Evolutionary conservation across 345 rosid genomes (phyloP).

Genomic region (Gossypium raimondii): DNA sequence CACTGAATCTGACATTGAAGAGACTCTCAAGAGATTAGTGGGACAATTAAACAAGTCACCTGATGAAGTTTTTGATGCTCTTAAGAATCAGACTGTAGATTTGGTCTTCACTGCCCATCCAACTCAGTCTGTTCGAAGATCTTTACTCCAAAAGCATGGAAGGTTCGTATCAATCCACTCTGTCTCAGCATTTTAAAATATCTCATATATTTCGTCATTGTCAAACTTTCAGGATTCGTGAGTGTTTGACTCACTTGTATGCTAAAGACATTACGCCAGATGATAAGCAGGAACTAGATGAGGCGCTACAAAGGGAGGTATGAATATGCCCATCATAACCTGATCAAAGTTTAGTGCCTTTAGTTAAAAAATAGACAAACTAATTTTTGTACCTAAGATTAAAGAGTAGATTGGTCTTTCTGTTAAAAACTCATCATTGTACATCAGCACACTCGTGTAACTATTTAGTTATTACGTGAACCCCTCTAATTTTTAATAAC

Average conservation of each 20-base stretch:
- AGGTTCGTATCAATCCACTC: conserved; percentile 41
- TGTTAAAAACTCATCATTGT: background rate
- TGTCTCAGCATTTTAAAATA: background rate
- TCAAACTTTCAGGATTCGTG: conserved; percentile 53
- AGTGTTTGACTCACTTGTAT: conserved; percentile 81
- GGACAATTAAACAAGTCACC: conserved; percentile 75
- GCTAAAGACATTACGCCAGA: conserved; percentile 94
- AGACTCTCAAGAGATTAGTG: conserved; percentile 82
- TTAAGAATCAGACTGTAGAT: conserved; percentile 94
- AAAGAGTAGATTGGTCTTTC: too few species aligned
- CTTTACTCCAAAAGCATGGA: conserved; percentile 92
- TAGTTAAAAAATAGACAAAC: too few species aligned
- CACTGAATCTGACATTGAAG: conserved; percentile 91
- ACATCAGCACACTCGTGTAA: too few species aligned
- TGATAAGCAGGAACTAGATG: conserved; percentile 96
- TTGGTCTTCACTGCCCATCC: conserved; percentile 99
- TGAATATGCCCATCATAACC: background rate
- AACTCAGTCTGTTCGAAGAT: conserved; percentile 91
- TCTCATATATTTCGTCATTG: background rate
- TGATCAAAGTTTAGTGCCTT: too few species aligned
- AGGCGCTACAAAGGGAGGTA: conserved; percentile 96
- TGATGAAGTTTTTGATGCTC: conserved; percentile 82
- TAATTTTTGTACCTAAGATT: too few species aligned
- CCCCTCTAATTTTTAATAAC: too few species aligned
- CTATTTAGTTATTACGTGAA: too few species aligned